Evolutionary conservation across 305 asterid genomes (phyloP).

Genomic region (Fraxinus baroniana): DNA sequence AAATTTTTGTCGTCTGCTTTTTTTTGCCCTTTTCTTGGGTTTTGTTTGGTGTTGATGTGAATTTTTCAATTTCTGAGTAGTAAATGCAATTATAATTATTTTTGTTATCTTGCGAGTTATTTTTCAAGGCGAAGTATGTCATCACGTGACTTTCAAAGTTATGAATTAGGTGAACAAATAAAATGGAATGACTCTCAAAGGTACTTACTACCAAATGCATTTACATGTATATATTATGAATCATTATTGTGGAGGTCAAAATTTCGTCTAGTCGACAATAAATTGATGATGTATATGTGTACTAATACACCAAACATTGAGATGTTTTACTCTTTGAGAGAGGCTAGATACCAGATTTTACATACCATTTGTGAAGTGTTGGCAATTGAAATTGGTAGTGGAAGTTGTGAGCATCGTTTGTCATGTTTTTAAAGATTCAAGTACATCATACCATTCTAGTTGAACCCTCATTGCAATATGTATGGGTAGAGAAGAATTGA

Average conservation of each 20-base stretch:
- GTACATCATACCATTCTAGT: neutral
- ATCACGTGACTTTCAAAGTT: constrained; percentile 26
- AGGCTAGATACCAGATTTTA: too few species aligned
- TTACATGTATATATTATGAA: too few species aligned
- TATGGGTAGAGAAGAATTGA: neutral
- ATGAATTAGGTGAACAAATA: constrained; percentile 42
- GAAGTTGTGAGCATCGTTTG: neutral
- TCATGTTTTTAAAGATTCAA: neutral
- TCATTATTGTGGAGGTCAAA: neutral
- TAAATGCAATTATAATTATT: neutral
- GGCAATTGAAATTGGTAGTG: neutral
- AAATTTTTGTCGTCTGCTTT: neutral
- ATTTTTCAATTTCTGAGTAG: neutral
- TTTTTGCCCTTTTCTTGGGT: constrained; percentile 5
- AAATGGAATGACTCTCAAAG: constrained; percentile 35
- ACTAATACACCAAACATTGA: too few species aligned
- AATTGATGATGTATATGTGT: neutral
- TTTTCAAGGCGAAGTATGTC: neutral
- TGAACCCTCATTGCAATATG: neutral
- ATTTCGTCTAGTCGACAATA: neutral
- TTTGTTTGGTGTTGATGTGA: constrained; percentile 4
- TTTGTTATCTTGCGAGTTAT: neutral
- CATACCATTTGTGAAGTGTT: too few species aligned
- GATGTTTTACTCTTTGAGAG: too few species aligned
- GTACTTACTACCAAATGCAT: neutral